phyloP scores from a whole-genome alignment of 495 filamentous ascomycete species.

The Penicillium bialowiezense region DNA sequence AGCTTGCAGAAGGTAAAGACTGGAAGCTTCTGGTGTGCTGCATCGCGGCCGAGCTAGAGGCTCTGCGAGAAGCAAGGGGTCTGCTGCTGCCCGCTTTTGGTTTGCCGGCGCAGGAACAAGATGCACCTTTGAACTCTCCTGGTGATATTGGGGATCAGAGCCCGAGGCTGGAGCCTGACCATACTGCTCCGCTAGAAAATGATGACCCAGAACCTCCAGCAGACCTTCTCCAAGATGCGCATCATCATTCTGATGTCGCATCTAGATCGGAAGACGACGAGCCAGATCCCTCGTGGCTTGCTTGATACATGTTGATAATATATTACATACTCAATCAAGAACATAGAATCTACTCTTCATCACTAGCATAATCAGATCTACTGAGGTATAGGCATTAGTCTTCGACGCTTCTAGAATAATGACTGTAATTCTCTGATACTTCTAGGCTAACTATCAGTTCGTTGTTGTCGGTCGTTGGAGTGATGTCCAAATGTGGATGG shows the following conservation, averaged over 20 bases:
- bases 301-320: conserved; percentile 29
- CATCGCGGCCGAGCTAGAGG: conserved; percentile 84
- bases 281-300: conserved; percentile 47
- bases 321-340: not conserved
- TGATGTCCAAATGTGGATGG: not conserved
- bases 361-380: too few relatives aligned
- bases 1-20: conserved; percentile 47
- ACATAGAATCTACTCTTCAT: too few relatives aligned
- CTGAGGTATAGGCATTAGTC: too few relatives aligned
- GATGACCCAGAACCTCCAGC: conserved; percentile 39
- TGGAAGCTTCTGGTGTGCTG: conserved; percentile 91
- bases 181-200: conserved; percentile 20
- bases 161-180: not conserved
- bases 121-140: conserved; percentile 1
- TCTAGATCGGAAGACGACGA: conserved; percentile 45
- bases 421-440: too few relatives aligned
- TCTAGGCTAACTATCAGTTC: too few relatives aligned
- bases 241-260: conserved; percentile 16
- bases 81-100: conserved; percentile 54
- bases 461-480: too few relatives aligned
- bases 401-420: too few relatives aligned
- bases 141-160: not conserved
- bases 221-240: conserved; percentile 36
- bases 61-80: conserved; percentile 65
- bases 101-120: conserved; percentile 12